These are phyloP conservation scores for Kodamaea kaohsiungensis DNA, from an alignment of 805 yeast species.

Conservation along the genomic window DNA sequence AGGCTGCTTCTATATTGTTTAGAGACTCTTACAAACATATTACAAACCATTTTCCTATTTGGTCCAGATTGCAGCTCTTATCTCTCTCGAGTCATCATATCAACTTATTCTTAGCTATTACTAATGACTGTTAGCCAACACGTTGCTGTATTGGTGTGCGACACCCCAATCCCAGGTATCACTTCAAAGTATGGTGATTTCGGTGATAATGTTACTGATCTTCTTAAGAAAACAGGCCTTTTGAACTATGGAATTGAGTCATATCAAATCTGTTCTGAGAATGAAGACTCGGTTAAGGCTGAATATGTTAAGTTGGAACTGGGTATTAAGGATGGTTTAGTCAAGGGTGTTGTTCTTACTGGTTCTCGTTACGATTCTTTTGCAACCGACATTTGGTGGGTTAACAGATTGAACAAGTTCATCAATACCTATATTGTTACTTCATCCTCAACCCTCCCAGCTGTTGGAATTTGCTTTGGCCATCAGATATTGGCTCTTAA, in stretches of 20 bases:
- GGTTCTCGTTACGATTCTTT: constrained; percentile 55
- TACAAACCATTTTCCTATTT: background rate
- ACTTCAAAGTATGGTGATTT: constrained; percentile 48
- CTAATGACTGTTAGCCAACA: constrained; percentile 19
- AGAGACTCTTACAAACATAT: background rate
- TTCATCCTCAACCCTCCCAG: constrained; percentile 35
- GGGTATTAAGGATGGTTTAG: constrained; percentile 24
- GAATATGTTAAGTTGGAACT: constrained; percentile 20
- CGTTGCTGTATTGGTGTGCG: constrained; percentile 43
- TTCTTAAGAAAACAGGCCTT: constrained; percentile 27
- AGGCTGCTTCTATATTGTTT: background rate
- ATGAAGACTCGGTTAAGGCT: constrained; percentile 15
- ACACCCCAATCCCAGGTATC: constrained; percentile 33
- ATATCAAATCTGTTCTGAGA: constrained; percentile 36
- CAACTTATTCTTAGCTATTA: background rate
- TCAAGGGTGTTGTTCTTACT: constrained; percentile 49
- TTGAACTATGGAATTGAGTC: constrained; percentile 19
- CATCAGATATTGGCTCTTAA: constrained; percentile 77
- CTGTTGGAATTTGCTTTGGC: constrained; percentile 82
- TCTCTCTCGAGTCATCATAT: background rate
- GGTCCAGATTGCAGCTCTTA: background rate
- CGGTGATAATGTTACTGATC: constrained; percentile 46
- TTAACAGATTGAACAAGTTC: constrained; percentile 39
- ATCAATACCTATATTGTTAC: constrained; percentile 19
- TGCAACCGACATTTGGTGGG: constrained; percentile 28